Percentiles rank a stretch among this genome's conserved stretches.
These are phyloP conservation scores for Fusarium anguioides DNA, from an alignment of 2,329 filamentous ascomycete genomes.

Conservation along the genomic window DNA sequence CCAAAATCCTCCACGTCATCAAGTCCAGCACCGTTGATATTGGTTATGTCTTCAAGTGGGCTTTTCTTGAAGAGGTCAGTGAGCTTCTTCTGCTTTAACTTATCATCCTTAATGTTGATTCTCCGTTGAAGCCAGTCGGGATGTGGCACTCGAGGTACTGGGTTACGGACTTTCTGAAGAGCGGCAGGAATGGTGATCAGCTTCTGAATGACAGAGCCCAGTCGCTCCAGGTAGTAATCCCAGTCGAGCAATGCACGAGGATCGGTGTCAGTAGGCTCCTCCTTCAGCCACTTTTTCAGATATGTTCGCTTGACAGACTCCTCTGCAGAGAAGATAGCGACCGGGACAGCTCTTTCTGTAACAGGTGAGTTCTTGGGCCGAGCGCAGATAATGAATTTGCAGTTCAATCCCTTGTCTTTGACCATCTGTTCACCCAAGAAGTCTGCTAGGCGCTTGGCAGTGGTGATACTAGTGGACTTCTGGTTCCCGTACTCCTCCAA, in stretches of 20 bases:
- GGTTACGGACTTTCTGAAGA: conserved; percentile 93
- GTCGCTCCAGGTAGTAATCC: conserved; percentile 95
- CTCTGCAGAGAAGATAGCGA: conserved; percentile 97
- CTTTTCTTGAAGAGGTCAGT: conserved; percentile 80
- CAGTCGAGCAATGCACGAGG: conserved; percentile 92
- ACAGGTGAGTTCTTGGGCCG: conserved; percentile 89
- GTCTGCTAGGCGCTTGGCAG: conserved; percentile 91
- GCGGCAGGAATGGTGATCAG: conserved; percentile 98
- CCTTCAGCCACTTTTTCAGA: conserved; percentile 93
- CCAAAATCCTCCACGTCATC: conserved; percentile 87
- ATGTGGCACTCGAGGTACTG: conserved; percentile 91
- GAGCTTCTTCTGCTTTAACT: conserved; percentile 98
- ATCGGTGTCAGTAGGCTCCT: conserved; percentile 91
- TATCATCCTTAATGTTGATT: conserved; percentile 96
- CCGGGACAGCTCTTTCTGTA: conserved; percentile 92
- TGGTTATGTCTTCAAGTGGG: conserved; percentile 77
- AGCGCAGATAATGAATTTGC: conserved; percentile 98
- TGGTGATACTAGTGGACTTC: conserved; percentile 99
- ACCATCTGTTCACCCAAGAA: conserved; percentile 99
- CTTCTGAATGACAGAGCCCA: conserved; percentile 98
- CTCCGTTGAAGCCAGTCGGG: conserved; percentile 96
- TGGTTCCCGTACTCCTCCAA: conserved; percentile 95
- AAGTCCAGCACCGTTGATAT: conserved; percentile 67
- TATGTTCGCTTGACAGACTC: conserved; percentile 88
- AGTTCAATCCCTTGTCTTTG: conserved; percentile 98